A percentile compares a stretch with the other conserved stretches of the same genome.
Evolutionary conservation across 495 filamentous ascomycete species (phyloP).

Genomic region (Pseudomonodictys pantanalensis): DNA sequence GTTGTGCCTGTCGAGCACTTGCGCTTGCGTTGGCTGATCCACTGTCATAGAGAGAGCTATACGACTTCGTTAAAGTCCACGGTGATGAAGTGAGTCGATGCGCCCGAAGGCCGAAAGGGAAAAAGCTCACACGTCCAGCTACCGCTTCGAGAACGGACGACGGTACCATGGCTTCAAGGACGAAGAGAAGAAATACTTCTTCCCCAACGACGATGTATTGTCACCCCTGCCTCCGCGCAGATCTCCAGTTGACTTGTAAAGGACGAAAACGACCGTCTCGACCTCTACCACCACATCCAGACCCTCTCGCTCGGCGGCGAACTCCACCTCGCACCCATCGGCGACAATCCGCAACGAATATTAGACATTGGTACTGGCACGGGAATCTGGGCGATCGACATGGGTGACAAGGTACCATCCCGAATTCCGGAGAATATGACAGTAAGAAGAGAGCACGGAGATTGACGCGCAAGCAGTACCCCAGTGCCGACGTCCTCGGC

Average conservation of each 20-base stretch:
- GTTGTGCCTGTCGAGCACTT: too few relatives aligned
- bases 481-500: slow-evolving; percentile 22
- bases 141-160: slow-evolving; percentile 31
- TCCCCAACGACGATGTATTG: not conserved
- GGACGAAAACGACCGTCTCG: slow-evolving; percentile 38
- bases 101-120: too few relatives aligned
- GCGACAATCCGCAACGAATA: slow-evolving; percentile 13
- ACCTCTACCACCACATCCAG: slow-evolving; percentile 48
- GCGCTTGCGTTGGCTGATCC: too few relatives aligned
- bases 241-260: not conserved
- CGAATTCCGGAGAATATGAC: not conserved
- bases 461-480: slow-evolving; percentile 45
- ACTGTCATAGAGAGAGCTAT: too few relatives aligned
- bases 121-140: too few relatives aligned
- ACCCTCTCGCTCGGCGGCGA: slow-evolving; percentile 17
- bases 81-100: too few relatives aligned
- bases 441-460: slow-evolving; percentile 36
- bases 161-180: slow-evolving; percentile 32
- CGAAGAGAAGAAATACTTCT: slow-evolving; percentile 27
- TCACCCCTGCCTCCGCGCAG: too few relatives aligned
- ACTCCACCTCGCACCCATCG: slow-evolving; percentile 26
- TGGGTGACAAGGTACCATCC: slow-evolving; percentile 2
- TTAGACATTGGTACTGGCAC: slow-evolving; percentile 32
- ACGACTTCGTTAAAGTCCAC: too few relatives aligned
- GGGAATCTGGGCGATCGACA: slow-evolving; percentile 34